These are phyloP conservation scores for Saksenaea oblongispora DNA, from an alignment of 371 early-diverging fungal species.

Conservation along the genomic window DNA sequence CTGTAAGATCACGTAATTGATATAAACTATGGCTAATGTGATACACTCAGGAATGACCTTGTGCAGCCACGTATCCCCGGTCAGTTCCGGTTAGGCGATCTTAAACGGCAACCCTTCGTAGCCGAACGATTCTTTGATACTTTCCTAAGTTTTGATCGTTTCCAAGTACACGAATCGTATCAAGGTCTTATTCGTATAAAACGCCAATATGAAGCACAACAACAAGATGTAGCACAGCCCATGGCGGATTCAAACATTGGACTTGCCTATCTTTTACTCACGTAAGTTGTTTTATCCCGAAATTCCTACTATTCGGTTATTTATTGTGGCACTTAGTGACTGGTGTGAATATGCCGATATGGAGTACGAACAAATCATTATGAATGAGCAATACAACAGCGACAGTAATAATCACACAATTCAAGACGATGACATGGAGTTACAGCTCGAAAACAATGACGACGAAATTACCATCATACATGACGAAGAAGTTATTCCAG, in stretches of 20 bases:
- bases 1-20: conserved; percentile 18
- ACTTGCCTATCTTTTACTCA: conserved; percentile 15
- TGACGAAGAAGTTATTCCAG: conserved; percentile 10
- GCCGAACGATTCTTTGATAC: conserved; percentile 47
- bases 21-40: not conserved
- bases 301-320: not conserved
- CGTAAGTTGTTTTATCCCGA: conserved; percentile 8
- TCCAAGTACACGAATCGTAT: conserved; percentile 37
- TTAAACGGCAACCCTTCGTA: conserved; percentile 30
- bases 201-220: conserved; percentile 18
- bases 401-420: conserved; percentile 11
- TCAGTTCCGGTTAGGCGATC: conserved; percentile 29
- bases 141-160: conserved; percentile 34
- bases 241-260: conserved; percentile 7
- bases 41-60: conserved; percentile 34
- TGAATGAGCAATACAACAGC: not conserved
- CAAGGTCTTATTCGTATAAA: conserved; percentile 26
- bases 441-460: conserved; percentile 14
- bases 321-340: conserved; percentile 8
- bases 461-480: conserved; percentile 7
- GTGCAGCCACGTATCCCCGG: conserved; percentile 29
- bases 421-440: conserved; percentile 24
- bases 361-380: conserved; percentile 22
- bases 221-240: not conserved
- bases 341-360: conserved; percentile 33